These are phyloP conservation scores for Ophiosphaerella narmari DNA, from an alignment of 2,329 filamentous ascomycete genomes.

Conservation along the genomic window DNA sequence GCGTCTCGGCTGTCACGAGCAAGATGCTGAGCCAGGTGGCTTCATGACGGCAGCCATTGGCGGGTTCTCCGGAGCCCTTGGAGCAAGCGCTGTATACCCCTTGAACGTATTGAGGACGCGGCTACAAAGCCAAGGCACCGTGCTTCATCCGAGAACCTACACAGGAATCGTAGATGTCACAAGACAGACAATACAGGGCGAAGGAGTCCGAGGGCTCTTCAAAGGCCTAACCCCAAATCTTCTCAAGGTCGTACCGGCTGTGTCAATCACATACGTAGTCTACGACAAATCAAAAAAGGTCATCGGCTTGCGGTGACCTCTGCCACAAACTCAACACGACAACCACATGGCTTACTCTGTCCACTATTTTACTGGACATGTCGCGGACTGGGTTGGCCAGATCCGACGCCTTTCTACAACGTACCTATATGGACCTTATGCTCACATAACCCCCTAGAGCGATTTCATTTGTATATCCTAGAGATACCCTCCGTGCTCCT, in stretches of 20 bases:
- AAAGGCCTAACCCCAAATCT: conserved; percentile 94
- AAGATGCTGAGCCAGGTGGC: conserved; percentile 75
- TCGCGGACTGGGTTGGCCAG: no score
- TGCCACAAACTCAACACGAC: not conserved
- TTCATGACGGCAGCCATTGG: conserved; percentile 87
- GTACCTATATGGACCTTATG: not conserved
- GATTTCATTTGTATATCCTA: conserved; percentile 34
- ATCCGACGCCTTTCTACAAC: no score
- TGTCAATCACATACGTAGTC: conserved; percentile 71
- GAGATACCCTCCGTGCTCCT: conserved; percentile 34
- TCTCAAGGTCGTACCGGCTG: conserved; percentile 91
- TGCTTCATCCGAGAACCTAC: conserved; percentile 88
- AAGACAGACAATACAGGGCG: conserved; percentile 76
- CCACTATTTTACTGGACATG: not conserved
- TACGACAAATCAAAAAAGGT: conserved; percentile 49
- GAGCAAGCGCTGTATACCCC: conserved; percentile 92
- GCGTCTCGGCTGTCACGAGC: conserved; percentile 74
- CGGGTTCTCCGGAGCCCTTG: conserved; percentile 86
- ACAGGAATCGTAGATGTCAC: conserved; percentile 90
- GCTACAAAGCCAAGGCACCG: conserved; percentile 90
- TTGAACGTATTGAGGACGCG: conserved; percentile 91
- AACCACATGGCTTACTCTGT: not conserved
- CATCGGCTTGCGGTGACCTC: conserved; percentile 39
- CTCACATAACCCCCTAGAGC: conserved; percentile 5
- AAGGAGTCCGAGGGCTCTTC: conserved; percentile 86